These are phyloP conservation scores for Suhomyces bribrorum DNA, from an alignment of 1,139 yeast genomes.

Conservation along the genomic window DNA sequence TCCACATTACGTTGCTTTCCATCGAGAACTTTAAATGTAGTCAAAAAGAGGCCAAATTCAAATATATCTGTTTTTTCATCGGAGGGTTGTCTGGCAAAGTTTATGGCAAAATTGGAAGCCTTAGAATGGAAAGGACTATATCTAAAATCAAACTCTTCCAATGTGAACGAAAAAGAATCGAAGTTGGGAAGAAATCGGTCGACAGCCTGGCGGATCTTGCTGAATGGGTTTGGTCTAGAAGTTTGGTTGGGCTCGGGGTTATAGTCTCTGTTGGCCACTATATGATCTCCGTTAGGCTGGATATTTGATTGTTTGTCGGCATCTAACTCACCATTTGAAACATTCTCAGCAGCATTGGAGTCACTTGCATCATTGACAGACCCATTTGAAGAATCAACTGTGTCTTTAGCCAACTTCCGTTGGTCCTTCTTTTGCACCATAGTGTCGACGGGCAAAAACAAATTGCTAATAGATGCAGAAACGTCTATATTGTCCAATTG, in stretches of 20 bases:
- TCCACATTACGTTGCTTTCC: constrained; percentile 35
- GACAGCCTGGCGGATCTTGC: not conserved
- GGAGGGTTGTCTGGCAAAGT: constrained; percentile 8
- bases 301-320: not conserved
- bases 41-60: constrained; percentile 21
- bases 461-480: constrained; percentile 26
- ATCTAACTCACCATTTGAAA: not conserved
- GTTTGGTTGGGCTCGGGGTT: not conserved
- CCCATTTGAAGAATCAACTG: too few relatives aligned
- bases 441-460: constrained; percentile 28
- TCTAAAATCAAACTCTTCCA: constrained; percentile 35
- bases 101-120: constrained; percentile 25
- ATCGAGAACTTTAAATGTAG: constrained; percentile 34
- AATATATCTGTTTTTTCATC: constrained; percentile 16
- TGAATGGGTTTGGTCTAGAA: not conserved
- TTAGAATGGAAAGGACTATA: constrained; percentile 21
- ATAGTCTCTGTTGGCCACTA: not conserved
- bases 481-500: constrained; percentile 22
- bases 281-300: constrained; percentile 5
- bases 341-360: too few relatives aligned
- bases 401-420: not conserved
- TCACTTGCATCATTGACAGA: too few relatives aligned
- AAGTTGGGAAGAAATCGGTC: constrained; percentile 9
- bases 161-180: constrained; percentile 19
- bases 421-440: constrained; percentile 1